Conservation (phyloP, 2,329 filamentous ascomycete species). For the Arthrobotrys conoides region DNA sequence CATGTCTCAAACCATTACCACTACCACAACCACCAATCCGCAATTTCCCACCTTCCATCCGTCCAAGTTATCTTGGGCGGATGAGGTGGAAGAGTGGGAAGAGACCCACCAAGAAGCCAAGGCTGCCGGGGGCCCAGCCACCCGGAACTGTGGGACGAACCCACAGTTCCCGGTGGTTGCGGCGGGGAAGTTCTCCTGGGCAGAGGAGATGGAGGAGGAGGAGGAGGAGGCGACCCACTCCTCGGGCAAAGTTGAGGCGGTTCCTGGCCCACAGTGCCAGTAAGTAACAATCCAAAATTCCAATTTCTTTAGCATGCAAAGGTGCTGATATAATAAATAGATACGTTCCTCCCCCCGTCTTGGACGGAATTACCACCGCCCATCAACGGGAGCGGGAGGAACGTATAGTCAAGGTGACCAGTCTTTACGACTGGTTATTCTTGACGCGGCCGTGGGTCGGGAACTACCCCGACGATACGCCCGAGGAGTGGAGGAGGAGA, state of each 20-base stretch:
- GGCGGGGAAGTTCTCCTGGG: not conserved
- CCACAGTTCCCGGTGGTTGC: conserved; percentile 2
- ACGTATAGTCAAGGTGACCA: not conserved
- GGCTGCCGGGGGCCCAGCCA: not conserved
- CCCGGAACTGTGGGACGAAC: not conserved
- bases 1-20: not conserved
- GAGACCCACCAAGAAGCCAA: not conserved
- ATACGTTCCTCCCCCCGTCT: not conserved
- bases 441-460: not conserved
- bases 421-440: not conserved
- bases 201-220: conserved; percentile 5
- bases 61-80: conserved; percentile 4
- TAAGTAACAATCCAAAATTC: not conserved
- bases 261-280: not conserved
- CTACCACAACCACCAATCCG: not conserved
- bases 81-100: not conserved
- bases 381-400: not conserved
- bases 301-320: not conserved
- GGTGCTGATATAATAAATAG: not conserved
- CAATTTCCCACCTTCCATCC: not conserved
- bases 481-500: not conserved
- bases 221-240: not conserved
- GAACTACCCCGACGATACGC: not conserved
- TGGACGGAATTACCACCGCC: not conserved
- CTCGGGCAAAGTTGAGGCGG: not conserved